These are phyloP conservation scores for Phytopythium litorale DNA, from an alignment of 352 stramenopile species.

Conservation along the genomic window DNA sequence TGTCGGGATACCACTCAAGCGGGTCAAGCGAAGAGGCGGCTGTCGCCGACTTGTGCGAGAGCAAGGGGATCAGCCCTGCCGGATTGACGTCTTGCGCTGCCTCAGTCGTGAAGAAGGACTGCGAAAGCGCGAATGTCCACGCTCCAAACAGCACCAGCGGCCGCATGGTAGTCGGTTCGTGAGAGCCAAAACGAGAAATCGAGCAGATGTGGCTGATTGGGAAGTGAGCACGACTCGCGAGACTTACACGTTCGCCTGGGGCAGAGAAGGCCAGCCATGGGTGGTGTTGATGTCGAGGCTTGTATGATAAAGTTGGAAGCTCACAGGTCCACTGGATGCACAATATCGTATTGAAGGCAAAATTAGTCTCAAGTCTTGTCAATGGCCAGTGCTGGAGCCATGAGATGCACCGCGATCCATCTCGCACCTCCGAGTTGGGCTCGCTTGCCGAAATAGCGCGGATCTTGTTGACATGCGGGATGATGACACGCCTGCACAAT, in stretches of 20 bases:
- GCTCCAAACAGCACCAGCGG: background rate
- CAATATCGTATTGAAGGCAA: background rate
- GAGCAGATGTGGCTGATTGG: background rate
- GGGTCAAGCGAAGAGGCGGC: slow-evolving; percentile 6
- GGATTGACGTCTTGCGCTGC: slow-evolving; percentile 4
- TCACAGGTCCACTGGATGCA: background rate
- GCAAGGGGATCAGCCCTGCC: slow-evolving; percentile 12
- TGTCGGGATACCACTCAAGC: slow-evolving; percentile 16
- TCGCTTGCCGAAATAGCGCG: background rate
- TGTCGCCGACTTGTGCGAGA: background rate
- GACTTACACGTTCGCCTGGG: background rate
- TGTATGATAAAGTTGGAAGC: background rate
- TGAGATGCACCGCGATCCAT: background rate
- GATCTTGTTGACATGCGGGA: background rate
- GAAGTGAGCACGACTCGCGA: background rate
- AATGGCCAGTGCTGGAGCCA: background rate
- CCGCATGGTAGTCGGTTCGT: background rate
- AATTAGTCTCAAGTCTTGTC: background rate
- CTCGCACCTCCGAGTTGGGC: background rate
- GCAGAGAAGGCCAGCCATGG: background rate
- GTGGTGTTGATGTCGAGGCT: background rate
- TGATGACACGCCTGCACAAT: background rate
- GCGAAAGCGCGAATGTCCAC: background rate
- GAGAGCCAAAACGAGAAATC: background rate
- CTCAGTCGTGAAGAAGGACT: background rate